Conservation (phyloP, 345 rosid genomes). For the Xanthoceras sorbifolium region DNA sequence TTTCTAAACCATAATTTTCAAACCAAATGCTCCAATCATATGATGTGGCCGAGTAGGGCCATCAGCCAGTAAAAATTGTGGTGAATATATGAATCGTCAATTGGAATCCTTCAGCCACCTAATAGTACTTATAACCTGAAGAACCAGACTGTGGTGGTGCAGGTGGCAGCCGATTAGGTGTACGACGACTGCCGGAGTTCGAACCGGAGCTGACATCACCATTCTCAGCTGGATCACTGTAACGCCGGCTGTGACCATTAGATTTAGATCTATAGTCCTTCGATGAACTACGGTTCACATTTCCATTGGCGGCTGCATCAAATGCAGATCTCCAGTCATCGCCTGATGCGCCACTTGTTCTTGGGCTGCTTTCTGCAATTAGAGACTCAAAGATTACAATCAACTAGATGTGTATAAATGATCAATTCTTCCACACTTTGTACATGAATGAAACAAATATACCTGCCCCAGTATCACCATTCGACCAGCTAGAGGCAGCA, state of each 20-base stretch:
- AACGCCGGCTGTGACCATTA: conserved; percentile 59
- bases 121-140: conserved; percentile 27
- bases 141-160: conserved; percentile 55
- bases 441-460: not conserved
- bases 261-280: conserved; percentile 49
- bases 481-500: conserved; percentile 80
- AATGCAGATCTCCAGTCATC: conserved; percentile 97
- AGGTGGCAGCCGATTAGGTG: conserved; percentile 71
- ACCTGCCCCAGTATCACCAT: conserved; percentile 57
- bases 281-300: conserved; percentile 8
- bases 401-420: not conserved
- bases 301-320: conserved; percentile 74
- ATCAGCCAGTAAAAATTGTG: conserved; percentile 16
- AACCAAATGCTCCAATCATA: conserved; percentile 12
- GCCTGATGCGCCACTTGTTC: conserved; percentile 55
- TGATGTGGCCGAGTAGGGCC: conserved; percentile 16
- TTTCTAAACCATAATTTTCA: conserved; percentile 10
- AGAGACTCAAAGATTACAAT: not conserved
- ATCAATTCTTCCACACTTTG: not conserved
- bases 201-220: conserved; percentile 63
- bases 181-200: conserved; percentile 64
- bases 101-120: conserved; percentile 8
- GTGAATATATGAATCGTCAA: conserved; percentile 5
- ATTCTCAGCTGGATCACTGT: conserved; percentile 59
- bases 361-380: conserved; percentile 79